Evolutionary conservation across 2,329 filamentous ascomycete genomes (phyloP), one percentile per base, ranked within the genome.

Genomic region (Zymoseptoria tritici): DNA sequence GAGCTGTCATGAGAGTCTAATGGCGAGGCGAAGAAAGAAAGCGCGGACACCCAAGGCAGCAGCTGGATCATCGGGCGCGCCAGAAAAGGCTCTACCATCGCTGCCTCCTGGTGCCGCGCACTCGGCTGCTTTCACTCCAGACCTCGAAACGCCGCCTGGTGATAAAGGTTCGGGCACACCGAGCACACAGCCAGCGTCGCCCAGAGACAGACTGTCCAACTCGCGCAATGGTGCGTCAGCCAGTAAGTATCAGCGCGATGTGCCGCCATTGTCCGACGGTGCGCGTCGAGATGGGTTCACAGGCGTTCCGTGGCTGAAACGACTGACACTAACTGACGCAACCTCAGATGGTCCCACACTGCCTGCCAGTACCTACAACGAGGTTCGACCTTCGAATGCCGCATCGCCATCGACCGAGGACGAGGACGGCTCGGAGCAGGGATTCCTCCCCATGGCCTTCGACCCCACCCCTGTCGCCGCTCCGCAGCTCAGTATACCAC

Each of bases 1-100:
- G 94, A 91, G 88, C 71, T 99, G 94, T 74, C 94, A 99, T 72
- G 94, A 99, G 76, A 94, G 91, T 26, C 78, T 99, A 57, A 97
- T 97, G 91, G 91, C 93, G 55, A 83, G 93, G 64, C 84, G 93
- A 65, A 84, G 91, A 70, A 97, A 97, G 78, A 91, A 90, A 74
- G 87, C 88, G 49, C 91, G 90, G 74, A 66, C 62, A 56, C 61
- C 61, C 52, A 68, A 62, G 9, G 83, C 86, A 20, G 84, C 63
- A 86, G 78, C 86, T 90, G 63, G 62, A 21, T 62, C 62, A 52
- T 65, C 63, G 55, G 62, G 62, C 52, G 60, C 59, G 16, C 57
- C 56, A 42, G 93, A 99, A 73, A 97, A 97, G 74, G 96, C 91
- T 6, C 79, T 99, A 42, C 94, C 94, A 20, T 94, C 94, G 24